A percentile compares a stretch with the other conserved stretches of the same genome.
Evolutionary conservation across 148 eudicot genomes (phyloP).

Genomic region (Diospyros lotus): DNA sequence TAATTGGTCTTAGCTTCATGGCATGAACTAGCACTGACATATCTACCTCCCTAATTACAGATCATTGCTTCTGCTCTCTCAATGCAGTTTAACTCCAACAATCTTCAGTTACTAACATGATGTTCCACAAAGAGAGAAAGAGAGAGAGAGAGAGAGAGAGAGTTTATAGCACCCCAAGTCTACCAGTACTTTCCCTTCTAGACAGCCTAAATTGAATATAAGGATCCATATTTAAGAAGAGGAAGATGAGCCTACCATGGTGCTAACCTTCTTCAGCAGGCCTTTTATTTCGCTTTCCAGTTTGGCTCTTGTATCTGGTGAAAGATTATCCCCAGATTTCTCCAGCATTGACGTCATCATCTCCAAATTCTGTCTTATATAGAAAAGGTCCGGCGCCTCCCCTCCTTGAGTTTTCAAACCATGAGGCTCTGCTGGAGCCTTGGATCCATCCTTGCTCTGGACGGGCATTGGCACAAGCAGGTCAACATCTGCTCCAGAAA

Average conservation of each 20-base stretch:
- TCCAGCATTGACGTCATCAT: conserved; percentile 69
- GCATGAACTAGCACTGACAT: background rate
- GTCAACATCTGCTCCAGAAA: background rate
- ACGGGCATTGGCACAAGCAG: background rate
- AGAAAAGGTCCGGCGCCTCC: conserved; percentile 36
- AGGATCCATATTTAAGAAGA: conserved; percentile 14
- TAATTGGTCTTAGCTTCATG: conserved; percentile 8
- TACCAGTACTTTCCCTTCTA: background rate
- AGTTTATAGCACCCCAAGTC: background rate
- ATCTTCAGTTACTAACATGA: conserved; percentile 8
- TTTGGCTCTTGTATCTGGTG: conserved; percentile 52
- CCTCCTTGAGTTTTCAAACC: conserved; percentile 21
- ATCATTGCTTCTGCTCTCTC: conserved; percentile 1
- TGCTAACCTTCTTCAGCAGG: conserved; percentile 59
- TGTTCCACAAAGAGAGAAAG: background rate
- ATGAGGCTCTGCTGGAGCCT: conserved; percentile 17
- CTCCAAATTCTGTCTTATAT: conserved; percentile 61
- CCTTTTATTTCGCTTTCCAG: conserved; percentile 60
- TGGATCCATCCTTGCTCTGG: conserved; percentile 11
- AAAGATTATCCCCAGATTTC: conserved; percentile 57
- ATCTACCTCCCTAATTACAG: conserved; percentile 2
- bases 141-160: background rate
- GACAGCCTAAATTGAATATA: background rate
- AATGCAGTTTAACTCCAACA: background rate
- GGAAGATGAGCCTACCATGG: conserved; percentile 50